phyloP scores from a whole-genome alignment of 2,329 filamentous ascomycete species.

The Colletotrichum tropicale region DNA sequence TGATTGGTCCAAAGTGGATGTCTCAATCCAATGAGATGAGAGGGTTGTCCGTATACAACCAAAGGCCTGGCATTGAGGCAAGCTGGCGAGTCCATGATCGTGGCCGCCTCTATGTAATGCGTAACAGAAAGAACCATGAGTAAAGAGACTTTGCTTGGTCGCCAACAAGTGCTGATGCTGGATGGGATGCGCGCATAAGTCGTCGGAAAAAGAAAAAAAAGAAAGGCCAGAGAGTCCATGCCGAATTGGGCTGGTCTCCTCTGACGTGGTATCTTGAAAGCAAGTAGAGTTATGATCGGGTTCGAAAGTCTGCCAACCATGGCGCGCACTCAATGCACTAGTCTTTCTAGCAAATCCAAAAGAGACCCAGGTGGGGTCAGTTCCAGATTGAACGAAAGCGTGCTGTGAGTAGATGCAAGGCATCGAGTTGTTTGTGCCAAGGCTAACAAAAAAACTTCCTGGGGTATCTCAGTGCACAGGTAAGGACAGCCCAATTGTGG shows the following conservation, averaged over 20 bases:
- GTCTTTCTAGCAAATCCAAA: background rate
- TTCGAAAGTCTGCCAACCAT: slow-evolving; percentile 6
- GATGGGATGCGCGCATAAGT: slow-evolving; percentile 2
- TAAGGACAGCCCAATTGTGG: slow-evolving; percentile 1
- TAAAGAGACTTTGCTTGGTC: slow-evolving; percentile 7
- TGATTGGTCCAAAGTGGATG: slow-evolving; percentile 4
- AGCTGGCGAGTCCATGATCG: background rate
- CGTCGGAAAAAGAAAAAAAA: slow-evolving; percentile 10
- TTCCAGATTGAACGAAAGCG: background rate
- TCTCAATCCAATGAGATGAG: slow-evolving; percentile 10
- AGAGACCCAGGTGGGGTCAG: background rate
- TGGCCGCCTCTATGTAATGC: slow-evolving; percentile 15
- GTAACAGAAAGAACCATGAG: slow-evolving; percentile 1
- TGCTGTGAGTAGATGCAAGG: background rate
- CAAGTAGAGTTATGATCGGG: slow-evolving; percentile 17
- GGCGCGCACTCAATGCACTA: background rate
- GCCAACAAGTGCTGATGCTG: slow-evolving; percentile 11
- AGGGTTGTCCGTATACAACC: slow-evolving; percentile 6
- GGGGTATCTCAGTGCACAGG: slow-evolving; percentile 18
- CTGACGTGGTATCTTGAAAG: slow-evolving; percentile 21
- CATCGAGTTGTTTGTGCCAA: background rate
- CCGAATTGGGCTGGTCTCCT: background rate
- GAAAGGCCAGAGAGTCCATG: slow-evolving; percentile 9
- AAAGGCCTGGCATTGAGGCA: background rate
- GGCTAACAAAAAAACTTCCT: slow-evolving; percentile 11